Base-by-base conservation (phyloP, 2,329 filamentous ascomycete species). In the Monilinia laxa region DNA sequence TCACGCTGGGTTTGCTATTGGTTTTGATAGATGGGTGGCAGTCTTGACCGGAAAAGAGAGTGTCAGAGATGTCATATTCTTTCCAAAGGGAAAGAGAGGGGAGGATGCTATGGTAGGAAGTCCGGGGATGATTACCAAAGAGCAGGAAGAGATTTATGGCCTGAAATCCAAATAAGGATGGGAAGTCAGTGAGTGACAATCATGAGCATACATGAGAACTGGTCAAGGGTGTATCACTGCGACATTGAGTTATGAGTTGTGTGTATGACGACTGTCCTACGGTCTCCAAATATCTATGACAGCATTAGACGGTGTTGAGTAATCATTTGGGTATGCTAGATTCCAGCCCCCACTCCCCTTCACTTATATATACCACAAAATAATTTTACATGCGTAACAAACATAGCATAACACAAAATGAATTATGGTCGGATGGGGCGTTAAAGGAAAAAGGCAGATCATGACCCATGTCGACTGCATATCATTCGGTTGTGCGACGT, bases 41-140 rank as follows among this genome's bases (percentile, higher is more conserved):
- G 81, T 97, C 0, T 85, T 99, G 82, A 85, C 90, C 28, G 90
- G 89, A 1, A 89, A 85, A 42, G 83, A 90, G 14, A 93, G 90
- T 1, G 90, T 99, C 3, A 83, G 91, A 68, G 94, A 99, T 79
- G 94, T 99, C 1, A 97, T 99, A 78, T 93, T 93, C 0, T 99
- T 99, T 75, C 96, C 95, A 0, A 99, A 99, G 82, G 93, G 87
- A 69, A 93, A 92, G 69, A 93, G 88, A 76, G 93, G 95, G 0
- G 91, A 96, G 75, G 95, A 99, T 79, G 78, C 87, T 66, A 85
- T 96, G 78, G 92, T 96, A 3, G 87, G 86, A 72, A 91, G 91
- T 69, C 95, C 95, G 0, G 88, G 88, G 62, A 77, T 77, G 70
- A 82, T 96, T 70, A 90, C 84, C 0, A 79, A 85, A 67, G 84